These are phyloP conservation scores for Claviceps africana DNA, from an alignment of 2,329 filamentous ascomycete species.

Conservation along the genomic window DNA sequence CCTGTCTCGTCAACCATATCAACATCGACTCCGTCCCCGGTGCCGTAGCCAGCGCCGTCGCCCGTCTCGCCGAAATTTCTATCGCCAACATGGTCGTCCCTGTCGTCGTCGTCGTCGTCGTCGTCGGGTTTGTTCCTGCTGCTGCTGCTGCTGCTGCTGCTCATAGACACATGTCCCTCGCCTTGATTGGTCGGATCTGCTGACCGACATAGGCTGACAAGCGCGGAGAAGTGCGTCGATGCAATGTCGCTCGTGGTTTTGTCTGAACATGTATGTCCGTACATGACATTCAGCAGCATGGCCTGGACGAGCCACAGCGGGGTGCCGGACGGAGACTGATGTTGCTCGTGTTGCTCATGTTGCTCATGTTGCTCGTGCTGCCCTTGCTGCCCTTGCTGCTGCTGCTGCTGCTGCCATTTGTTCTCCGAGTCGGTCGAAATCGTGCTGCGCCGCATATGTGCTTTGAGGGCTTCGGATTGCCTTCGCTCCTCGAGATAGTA, in stretches of 20 bases:
- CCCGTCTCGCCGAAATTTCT: background rate
- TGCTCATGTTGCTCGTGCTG: too few species aligned
- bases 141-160: background rate
- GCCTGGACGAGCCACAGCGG: conserved; percentile 93
- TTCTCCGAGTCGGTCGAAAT: conserved; percentile 28
- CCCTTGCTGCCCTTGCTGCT: too few species aligned
- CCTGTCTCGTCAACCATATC: conserved; percentile 40
- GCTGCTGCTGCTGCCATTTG: conserved; percentile 36
- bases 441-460: conserved; percentile 41
- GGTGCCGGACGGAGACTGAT: conserved; percentile 46
- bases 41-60: background rate
- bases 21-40: conserved; percentile 33
- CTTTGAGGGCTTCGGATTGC: conserved; percentile 64
- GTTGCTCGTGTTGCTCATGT: conserved; percentile 20
- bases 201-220: conserved; percentile 81
- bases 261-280: conserved; percentile 88
- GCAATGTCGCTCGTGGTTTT: conserved; percentile 84
- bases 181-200: conserved; percentile 51
- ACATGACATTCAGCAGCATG: conserved; percentile 92
- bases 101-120: background rate
- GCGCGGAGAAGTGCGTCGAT: conserved; percentile 76
- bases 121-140: background rate
- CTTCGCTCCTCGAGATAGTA: conserved; percentile 83
- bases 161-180: background rate
- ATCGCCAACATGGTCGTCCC: too few species aligned